Evolutionary conservation across 306 rosid genomes (phyloP).

Genomic region (Macrotyloma uniflorum): DNA sequence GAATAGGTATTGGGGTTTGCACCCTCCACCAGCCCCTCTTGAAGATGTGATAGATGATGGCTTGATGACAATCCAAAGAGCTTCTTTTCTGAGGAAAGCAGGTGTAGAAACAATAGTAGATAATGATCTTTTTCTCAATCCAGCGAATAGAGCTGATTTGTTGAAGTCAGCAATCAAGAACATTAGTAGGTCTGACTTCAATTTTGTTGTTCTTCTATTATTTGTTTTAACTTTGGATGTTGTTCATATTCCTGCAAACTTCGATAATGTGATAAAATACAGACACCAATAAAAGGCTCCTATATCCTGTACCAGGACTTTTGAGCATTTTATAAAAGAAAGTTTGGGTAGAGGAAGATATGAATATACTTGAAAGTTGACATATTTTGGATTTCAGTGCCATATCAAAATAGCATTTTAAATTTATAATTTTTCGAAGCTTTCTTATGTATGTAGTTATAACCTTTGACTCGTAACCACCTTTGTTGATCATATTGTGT

Average conservation of each 20-base stretch:
- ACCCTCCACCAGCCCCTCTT: constrained; percentile 98
- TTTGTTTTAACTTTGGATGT: neutral
- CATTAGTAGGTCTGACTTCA: constrained; percentile 68
- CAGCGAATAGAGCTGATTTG: constrained; percentile 80
- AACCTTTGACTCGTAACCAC: constrained; percentile 9
- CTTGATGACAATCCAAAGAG: constrained; percentile 88
- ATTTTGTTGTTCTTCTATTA: constrained; percentile 3
- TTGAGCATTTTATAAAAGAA: constrained; percentile 9
- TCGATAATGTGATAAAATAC: neutral
- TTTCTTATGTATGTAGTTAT: neutral
- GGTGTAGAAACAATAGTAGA: constrained; percentile 89
- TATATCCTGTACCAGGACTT: neutral
- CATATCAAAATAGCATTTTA: neutral
- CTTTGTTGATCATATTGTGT: constrained; percentile 34
- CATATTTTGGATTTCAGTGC: constrained; percentile 20
- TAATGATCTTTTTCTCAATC: constrained; percentile 69
- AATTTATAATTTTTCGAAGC: constrained; percentile 14
- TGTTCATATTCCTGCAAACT: neutral
- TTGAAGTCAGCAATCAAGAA: constrained; percentile 92
- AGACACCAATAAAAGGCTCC: neutral
- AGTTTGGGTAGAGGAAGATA: constrained; percentile 8
- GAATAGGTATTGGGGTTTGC: constrained; percentile 98
- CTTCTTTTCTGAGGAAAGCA: constrained; percentile 88
- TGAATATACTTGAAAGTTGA: constrained; percentile 32
- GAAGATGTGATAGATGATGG: constrained; percentile 98